Evolutionary conservation across 768 basidiomycete genomes (phyloP).

Genomic region (Omphalotus guepiniiformis): DNA sequence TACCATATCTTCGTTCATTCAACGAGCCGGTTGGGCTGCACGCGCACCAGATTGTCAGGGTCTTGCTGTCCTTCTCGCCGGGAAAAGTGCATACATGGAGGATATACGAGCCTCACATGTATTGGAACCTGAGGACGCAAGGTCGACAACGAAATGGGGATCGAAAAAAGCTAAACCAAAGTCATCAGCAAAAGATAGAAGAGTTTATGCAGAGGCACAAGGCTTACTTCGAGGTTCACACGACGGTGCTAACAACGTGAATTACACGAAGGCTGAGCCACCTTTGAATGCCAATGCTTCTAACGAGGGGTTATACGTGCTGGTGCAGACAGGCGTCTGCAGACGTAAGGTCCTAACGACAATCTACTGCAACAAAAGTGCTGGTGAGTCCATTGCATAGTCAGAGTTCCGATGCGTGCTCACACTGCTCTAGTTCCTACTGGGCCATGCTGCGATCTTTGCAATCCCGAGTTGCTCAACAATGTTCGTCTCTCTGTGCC

Average conservation of each 20-base stretch:
- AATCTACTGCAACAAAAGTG: slow-evolving; percentile 6
- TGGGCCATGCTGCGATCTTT: background rate
- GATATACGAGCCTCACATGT: too few relatives aligned
- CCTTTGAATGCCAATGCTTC: slow-evolving; percentile 7
- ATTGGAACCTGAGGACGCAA: too few relatives aligned
- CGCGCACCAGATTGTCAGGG: slow-evolving; percentile 1
- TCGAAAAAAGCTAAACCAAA: background rate
- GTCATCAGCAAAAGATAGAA: background rate
- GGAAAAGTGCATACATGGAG: background rate
- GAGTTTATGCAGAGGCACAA: background rate
- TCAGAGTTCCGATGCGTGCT: background rate
- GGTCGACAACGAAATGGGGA: background rate
- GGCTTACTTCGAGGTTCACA: background rate
- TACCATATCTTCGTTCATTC: slow-evolving; percentile 14
- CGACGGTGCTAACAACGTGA: background rate
- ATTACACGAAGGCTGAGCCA: background rate
- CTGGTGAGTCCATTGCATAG: background rate
- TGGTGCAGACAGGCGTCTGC: slow-evolving; percentile 15
- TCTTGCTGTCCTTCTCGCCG: slow-evolving; percentile 12
- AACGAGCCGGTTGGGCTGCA: slow-evolving; percentile 15
- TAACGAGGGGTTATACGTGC: slow-evolving; percentile 16
- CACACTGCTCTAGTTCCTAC: background rate
- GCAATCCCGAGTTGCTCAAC: background rate
- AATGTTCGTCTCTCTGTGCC: background rate
- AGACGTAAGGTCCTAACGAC: slow-evolving; percentile 10